phyloP scores from a whole-genome alignment of 495 filamentous ascomycete genomes.

The Neurospora sp. region DNA sequence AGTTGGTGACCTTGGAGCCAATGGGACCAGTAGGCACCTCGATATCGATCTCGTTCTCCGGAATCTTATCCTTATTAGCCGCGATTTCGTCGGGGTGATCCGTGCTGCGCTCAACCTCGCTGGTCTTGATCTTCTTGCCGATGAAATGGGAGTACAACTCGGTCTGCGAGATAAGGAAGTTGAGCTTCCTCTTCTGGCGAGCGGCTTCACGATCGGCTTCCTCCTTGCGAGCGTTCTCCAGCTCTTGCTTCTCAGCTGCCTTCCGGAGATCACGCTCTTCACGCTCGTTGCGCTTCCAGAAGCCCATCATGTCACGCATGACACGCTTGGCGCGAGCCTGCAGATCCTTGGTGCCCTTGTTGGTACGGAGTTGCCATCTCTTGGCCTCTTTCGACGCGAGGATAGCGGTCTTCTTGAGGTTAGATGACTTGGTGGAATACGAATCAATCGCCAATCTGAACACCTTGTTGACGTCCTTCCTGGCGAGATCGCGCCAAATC shows the following conservation, averaged over 20 bases:
- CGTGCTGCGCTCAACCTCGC: constrained; percentile 81
- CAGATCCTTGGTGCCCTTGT: constrained; percentile 96
- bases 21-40: constrained; percentile 48
- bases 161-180: constrained; percentile 98
- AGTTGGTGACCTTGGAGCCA: constrained; percentile 70
- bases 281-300: constrained; percentile 98
- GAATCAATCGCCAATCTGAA: constrained; percentile 76
- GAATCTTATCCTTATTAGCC: constrained; percentile 30
- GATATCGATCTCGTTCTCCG: constrained; percentile 41
- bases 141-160: constrained; percentile 99
- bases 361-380: constrained; percentile 92
- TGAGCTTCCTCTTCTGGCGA: constrained; percentile 94
- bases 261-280: constrained; percentile 93
- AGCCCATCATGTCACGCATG: constrained; percentile 99
- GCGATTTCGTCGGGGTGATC: constrained; percentile 61
- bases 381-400: constrained; percentile 95
- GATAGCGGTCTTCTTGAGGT: constrained; percentile 94
- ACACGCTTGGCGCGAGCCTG: constrained; percentile 94
- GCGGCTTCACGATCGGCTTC: constrained; percentile 96
- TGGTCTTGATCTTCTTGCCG: constrained; percentile 95
- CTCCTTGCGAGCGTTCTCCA: constrained; percentile 91
- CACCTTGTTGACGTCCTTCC: constrained; percentile 89
- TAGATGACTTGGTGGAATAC: constrained; percentile 73
- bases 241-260: constrained; percentile 87
- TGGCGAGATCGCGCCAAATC: constrained; percentile 91